These are phyloP conservation scores for Actinomortierella wolfii DNA, from an alignment of 371 early-diverging fungal species.

Conservation along the genomic window DNA sequence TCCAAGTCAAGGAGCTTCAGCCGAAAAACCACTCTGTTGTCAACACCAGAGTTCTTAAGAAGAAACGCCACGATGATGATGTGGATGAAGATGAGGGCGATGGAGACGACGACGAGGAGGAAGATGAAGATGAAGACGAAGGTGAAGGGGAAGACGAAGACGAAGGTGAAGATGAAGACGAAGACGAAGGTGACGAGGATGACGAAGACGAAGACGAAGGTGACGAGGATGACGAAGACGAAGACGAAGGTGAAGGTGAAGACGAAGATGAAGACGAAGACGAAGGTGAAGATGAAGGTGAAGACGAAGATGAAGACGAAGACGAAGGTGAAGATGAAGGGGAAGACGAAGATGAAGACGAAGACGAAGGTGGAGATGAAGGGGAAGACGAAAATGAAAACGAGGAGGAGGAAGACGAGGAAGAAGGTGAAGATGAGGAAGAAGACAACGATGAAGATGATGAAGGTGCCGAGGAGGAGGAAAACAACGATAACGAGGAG, in stretches of 20 bases:
- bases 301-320: constrained; percentile 6
- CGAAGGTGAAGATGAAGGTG: constrained; percentile 3
- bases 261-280: not conserved
- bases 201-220: constrained; percentile 5
- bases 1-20: too few relatives aligned
- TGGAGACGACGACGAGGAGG: too few relatives aligned
- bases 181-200: constrained; percentile 26
- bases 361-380: constrained; percentile 5
- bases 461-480: constrained; percentile 6
- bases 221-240: constrained; percentile 9
- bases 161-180: constrained; percentile 17
- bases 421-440: constrained; percentile 2
- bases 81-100: too few relatives aligned
- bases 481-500: not conserved
- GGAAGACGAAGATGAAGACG: constrained; percentile 20
- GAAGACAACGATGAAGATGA: constrained; percentile 19
- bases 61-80: too few relatives aligned
- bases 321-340: constrained; percentile 1
- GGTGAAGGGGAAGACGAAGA: constrained; percentile 20
- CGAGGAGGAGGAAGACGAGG: constrained; percentile 6
- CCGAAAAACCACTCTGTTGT: too few relatives aligned
- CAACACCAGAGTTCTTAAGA: too few relatives aligned
- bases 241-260: constrained; percentile 2
- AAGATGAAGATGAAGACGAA: not conserved
- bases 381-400: not conserved